Evolutionary conservation across 768 basidiomycete genomes (phyloP).

Genomic region (Trametes coccinea): DNA sequence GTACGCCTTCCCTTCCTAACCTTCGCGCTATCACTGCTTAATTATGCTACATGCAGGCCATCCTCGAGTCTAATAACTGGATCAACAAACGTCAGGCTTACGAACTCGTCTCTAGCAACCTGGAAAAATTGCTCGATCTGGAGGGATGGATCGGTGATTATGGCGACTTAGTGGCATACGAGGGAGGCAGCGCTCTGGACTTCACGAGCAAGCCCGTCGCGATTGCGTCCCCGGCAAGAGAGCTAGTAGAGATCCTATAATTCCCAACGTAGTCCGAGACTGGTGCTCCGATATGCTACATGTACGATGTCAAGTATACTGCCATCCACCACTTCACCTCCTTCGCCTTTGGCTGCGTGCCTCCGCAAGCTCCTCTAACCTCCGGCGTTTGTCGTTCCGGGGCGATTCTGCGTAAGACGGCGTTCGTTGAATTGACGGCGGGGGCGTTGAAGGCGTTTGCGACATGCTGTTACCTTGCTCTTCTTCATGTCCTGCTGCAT

Average conservation of each 20-base stretch:
- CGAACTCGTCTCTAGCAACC: constrained; percentile 41
- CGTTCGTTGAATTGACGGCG: constrained; percentile 9
- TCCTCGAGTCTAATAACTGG: constrained; percentile 40
- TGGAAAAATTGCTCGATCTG: constrained; percentile 46
- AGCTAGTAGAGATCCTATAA: constrained; percentile 34
- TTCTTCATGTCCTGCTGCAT: background rate
- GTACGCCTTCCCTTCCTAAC: constrained; percentile 27
- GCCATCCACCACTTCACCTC: background rate
- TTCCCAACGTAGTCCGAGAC: background rate
- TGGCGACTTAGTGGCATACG: constrained; percentile 34
- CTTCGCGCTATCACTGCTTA: background rate
- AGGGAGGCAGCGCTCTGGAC: constrained; percentile 32
- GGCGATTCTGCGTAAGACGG: constrained; percentile 35
- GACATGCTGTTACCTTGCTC: background rate
- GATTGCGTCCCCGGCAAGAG: constrained; percentile 29
- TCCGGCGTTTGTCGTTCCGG: constrained; percentile 36
- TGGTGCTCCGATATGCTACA: background rate
- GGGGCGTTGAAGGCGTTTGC: constrained; percentile 4
- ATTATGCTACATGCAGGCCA: constrained; percentile 33
- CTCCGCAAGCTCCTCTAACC: constrained; percentile 36
- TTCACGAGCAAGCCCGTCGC: constrained; percentile 35
- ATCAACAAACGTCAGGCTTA: constrained; percentile 38
- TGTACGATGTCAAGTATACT: no score
- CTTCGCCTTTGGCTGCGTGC: constrained; percentile 24
- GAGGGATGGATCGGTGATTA: constrained; percentile 39